These are phyloP conservation scores for Eutrema japonicum DNA, from an alignment of 345 rosid genomes.

Conservation along the genomic window DNA sequence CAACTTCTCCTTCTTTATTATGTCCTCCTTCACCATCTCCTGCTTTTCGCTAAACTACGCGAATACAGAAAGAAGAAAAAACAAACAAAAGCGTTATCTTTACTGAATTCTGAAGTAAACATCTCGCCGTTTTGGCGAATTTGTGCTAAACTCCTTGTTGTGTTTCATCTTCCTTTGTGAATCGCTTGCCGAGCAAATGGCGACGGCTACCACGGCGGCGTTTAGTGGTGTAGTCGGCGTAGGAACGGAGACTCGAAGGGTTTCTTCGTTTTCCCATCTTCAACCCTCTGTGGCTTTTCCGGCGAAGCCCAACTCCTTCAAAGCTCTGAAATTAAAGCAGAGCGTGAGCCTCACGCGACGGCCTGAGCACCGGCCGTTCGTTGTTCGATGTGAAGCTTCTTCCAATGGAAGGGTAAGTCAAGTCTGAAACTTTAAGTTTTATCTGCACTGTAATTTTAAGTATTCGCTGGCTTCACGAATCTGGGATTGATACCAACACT, in stretches of 20 bases:
- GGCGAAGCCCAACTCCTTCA: conserved; percentile 45
- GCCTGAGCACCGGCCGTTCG: conserved; percentile 41
- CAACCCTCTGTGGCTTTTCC: conserved; percentile 52
- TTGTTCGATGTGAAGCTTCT: conserved; percentile 67
- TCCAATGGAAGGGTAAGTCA: conserved; percentile 76
- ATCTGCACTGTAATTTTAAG: not conserved
- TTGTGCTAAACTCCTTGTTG: not conserved
- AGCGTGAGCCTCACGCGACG: conserved; percentile 45
- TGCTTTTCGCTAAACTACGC: conserved; percentile 28
- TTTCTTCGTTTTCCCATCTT: conserved; percentile 42
- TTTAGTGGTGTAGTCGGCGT: conserved; percentile 40
- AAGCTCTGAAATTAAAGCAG: conserved; percentile 45
- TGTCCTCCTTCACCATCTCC: conserved; percentile 6
- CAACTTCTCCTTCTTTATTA: conserved; percentile 25
- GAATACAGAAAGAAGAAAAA: not conserved
- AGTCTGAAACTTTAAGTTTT: conserved; percentile 19
- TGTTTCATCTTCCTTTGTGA: not conserved
- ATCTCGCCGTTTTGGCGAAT: conserved; percentile 24
- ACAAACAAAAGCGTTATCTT: conserved; percentile 18
- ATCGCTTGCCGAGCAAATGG: conserved; percentile 24
- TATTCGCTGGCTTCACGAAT: not conserved
- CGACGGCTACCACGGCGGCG: conserved; percentile 53
- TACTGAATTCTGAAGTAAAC: conserved; percentile 46
- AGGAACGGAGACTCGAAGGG: conserved; percentile 28
- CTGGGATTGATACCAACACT: conserved; percentile 12